Percentiles rank a stretch among this genome's conserved stretches.
phyloP scores from a whole-genome alignment of 1,284 basidiomycete species.

The Cutaneotrichosporon sp. region DNA sequence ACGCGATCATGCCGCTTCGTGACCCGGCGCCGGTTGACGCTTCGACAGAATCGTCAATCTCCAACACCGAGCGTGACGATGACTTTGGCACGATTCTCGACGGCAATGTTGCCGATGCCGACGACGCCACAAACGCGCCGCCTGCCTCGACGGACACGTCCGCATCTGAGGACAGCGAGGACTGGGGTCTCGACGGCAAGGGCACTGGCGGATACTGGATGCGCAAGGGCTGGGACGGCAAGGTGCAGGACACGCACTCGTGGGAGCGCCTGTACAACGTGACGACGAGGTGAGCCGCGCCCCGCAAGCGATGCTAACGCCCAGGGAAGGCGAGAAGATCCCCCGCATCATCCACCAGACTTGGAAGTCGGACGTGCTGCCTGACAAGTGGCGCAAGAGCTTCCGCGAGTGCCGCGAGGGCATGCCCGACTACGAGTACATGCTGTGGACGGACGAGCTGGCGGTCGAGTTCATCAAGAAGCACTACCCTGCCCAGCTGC shows the following conservation, averaged over 20 bases:
- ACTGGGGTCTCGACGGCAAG: constrained; percentile 48
- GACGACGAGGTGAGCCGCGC: constrained; percentile 34
- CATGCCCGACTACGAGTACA: constrained; percentile 96
- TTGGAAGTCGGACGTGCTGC: constrained; percentile 89
- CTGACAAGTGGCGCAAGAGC: constrained; percentile 74
- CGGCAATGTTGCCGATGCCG: constrained; percentile 24
- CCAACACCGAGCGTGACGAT: constrained; percentile 14
- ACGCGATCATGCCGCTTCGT: constrained; percentile 32
- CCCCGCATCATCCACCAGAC: constrained; percentile 97
- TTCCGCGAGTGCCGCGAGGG: constrained; percentile 78
- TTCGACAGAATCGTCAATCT: constrained; percentile 2
- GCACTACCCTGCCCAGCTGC: constrained; percentile 87
- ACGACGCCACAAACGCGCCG: background rate
- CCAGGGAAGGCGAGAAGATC: constrained; percentile 62
- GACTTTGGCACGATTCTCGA: constrained; percentile 12
- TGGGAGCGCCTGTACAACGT: constrained; percentile 50
- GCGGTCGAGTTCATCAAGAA: constrained; percentile 86
- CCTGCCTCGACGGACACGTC: background rate
- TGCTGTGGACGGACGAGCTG: constrained; percentile 91
- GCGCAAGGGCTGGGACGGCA: constrained; percentile 48
- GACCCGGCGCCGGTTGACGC: constrained; percentile 11
- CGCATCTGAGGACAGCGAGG: background rate
- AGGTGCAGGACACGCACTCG: constrained; percentile 35
- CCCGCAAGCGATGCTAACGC: background rate
- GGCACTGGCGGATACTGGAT: constrained; percentile 52